Evolutionary conservation across 2,329 filamentous ascomycete species (phyloP), one percentile per base, ranked within the genome.

Genomic region (Ascochyta viciae-villosae): DNA sequence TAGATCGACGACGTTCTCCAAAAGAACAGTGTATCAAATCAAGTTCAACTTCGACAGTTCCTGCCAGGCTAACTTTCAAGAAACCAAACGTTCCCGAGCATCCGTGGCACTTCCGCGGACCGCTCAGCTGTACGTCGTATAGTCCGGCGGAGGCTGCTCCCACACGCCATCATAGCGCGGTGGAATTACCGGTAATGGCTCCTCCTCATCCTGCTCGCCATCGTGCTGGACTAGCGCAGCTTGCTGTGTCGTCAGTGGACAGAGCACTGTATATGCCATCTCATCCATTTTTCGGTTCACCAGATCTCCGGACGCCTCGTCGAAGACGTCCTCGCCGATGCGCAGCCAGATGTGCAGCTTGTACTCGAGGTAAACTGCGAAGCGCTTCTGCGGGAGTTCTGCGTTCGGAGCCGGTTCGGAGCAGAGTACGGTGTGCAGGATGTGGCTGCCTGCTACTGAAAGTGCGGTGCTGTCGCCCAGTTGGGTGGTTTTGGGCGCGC

Each of bases 271-370:
- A 9, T 57, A 57, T n/a, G 54, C 54, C 54, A 57, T 57, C 34
- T 57, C 54, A 16, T 57, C 54, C 48, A 57, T 49, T 12, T 57
- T 57, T 3, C 54, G 39, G 35, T 57, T 57, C n/a, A 57, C 49
- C n/a, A 57, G 29, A 39, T 57, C 54, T 5, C 54, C 54, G 1
- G 54, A 52, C 3, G 54, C 54, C 12, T 49, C 40, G 29, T 57
- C 54, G 40, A 57, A 57, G 2, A 57, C 34, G 13, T 57, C 54
- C 31, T 57, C 54, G 8, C 54, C 54, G 6, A 57, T 57, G 12
- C 54, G 54, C 31, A 57, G 48, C 54, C 54, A 57, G 27, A 53
- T 19, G 16, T 57, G 54, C 44, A 57, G 16, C 19, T 41, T 57
- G 39, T 52, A 57, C 35, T 57, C 54, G 13, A 53, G 43, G 13